Evolutionary conservation across 2,329 filamentous ascomycete species (phyloP).

Genomic region (Fusarium anguioides): DNA sequence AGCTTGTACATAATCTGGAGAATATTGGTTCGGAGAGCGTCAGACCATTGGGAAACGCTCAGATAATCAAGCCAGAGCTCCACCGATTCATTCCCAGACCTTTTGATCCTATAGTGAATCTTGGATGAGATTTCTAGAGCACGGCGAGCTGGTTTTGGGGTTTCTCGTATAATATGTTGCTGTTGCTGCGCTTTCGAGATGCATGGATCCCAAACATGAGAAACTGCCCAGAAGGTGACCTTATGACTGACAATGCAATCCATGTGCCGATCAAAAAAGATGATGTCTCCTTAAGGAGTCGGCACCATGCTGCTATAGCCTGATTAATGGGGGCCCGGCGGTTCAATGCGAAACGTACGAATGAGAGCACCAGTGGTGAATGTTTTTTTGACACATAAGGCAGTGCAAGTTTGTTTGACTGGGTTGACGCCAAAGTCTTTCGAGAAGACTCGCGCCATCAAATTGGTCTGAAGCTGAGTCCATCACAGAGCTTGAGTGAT

Average conservation of each 20-base stretch:
- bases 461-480: no score
- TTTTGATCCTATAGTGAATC: neutral
- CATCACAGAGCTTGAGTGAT: neutral
- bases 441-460: no score
- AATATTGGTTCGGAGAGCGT: neutral
- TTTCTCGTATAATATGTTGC: neutral
- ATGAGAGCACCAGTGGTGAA: no score
- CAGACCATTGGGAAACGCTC: neutral
- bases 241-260: neutral
- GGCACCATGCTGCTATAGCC: neutral
- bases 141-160: neutral
- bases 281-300: neutral
- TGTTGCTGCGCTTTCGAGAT: constrained; percentile 1
- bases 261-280: neutral
- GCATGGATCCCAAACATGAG: neutral
- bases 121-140: neutral
- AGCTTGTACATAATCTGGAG: neutral
- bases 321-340: no score
- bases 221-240: neutral
- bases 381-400: no score
- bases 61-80: neutral
- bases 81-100: neutral
- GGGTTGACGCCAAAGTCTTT: no score
- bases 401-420: no score
- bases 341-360: no score